These are phyloP conservation scores for Euphorbia corollata DNA, from an alignment of 441 rosid genomes.

Conservation along the genomic window DNA sequence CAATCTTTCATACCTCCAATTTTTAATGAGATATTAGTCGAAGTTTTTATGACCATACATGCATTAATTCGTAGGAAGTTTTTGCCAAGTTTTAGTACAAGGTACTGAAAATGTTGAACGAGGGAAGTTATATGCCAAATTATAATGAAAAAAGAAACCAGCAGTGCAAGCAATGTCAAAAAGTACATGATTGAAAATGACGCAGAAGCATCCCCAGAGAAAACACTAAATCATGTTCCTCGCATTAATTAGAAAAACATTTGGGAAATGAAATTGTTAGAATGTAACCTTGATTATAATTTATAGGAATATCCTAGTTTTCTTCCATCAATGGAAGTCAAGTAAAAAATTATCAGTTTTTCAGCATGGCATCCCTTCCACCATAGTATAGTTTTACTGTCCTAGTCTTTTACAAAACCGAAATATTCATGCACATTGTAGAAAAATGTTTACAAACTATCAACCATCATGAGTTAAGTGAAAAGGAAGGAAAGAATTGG, in stretches of 20 bases:
- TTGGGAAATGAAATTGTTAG: no score
- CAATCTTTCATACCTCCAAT: not conserved
- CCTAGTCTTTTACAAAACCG: no score
- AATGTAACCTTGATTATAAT: no score
- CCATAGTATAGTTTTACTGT: no score
- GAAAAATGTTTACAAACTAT: not conserved
- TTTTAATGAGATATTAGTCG: no score
- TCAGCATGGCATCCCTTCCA: no score
- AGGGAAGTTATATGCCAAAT: not conserved
- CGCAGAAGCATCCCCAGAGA: not conserved
- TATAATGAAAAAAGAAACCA: not conserved
- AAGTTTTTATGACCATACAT: not conserved
- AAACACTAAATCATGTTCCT: not conserved
- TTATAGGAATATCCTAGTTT: no score
- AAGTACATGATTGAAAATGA: not conserved
- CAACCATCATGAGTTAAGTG: not conserved
- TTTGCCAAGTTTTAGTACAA: not conserved
- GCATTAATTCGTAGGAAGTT: not conserved
- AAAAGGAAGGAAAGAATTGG: not conserved
- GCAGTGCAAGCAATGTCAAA: not conserved
- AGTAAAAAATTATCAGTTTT: no score
- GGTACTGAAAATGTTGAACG: not conserved
- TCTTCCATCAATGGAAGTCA: no score
- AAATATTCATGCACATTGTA: not conserved
- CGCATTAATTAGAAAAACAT: no score